Evolutionary conservation across 2,329 filamentous ascomycete genomes (phyloP).

Genomic region (Alternaria panax): DNA sequence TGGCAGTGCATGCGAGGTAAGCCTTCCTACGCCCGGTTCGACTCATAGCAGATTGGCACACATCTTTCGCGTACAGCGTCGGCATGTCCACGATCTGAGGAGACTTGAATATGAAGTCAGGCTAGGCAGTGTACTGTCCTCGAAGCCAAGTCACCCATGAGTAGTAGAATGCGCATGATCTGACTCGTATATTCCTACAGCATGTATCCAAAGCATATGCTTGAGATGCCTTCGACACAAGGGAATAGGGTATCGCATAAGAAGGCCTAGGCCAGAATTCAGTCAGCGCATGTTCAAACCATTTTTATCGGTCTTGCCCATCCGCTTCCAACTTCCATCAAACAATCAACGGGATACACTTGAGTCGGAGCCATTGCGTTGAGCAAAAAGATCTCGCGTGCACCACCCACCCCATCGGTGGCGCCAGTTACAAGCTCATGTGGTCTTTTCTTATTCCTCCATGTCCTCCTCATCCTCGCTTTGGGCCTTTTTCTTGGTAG

Average conservation of each 20-base stretch:
- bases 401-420: constrained; percentile 3
- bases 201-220: not conserved
- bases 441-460: constrained; percentile 15
- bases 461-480: constrained; percentile 31
- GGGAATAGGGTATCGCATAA: not conserved
- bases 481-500: constrained; percentile 24
- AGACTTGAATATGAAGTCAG: not conserved
- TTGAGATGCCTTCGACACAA: not conserved
- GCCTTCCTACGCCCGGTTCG: not conserved
- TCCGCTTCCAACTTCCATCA: not conserved
- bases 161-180: not conserved
- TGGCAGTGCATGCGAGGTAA: not conserved
- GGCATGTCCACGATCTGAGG: not conserved
- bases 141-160: not conserved
- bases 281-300: not conserved
- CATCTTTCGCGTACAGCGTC: not conserved
- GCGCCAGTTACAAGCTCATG: not conserved
- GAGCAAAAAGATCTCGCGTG: not conserved
- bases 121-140: no score
- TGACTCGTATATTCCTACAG: not conserved
- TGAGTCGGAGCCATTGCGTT: not conserved
- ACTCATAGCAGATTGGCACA: not conserved
- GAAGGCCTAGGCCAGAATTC: not conserved
- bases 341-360: not conserved
- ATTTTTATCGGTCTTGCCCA: not conserved